Conservation (phyloP, 2,329 filamentous ascomycete species). For the Dactylellina cionopaga region DNA sequence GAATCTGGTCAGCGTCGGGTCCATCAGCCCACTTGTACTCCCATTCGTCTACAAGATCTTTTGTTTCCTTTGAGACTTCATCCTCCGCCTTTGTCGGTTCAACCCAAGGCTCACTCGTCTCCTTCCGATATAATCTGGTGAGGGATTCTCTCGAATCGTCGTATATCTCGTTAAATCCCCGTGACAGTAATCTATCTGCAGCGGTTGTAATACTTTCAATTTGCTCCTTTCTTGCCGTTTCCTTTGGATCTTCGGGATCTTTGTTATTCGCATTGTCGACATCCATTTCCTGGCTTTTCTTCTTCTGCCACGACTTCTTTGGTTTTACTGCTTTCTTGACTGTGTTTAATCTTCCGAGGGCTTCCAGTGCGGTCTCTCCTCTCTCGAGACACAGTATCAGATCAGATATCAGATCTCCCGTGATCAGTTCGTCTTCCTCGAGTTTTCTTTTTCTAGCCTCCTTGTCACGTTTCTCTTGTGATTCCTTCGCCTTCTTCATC, state of each 20-base stretch:
- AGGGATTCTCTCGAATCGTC: slow-evolving; percentile 86
- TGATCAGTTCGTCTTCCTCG: slow-evolving; percentile 78
- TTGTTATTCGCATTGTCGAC: slow-evolving; percentile 67
- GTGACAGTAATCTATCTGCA: slow-evolving; percentile 83
- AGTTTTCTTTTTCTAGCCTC: slow-evolving; percentile 77
- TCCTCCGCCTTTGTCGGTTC: slow-evolving; percentile 62
- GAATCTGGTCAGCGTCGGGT: slow-evolving; percentile 77
- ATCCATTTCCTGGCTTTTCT: slow-evolving; percentile 73
- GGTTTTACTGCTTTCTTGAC: slow-evolving; percentile 67
- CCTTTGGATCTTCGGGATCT: slow-evolving; percentile 72
- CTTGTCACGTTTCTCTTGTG: slow-evolving; percentile 83
- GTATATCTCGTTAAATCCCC: slow-evolving; percentile 90
- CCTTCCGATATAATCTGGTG: slow-evolving; percentile 81
- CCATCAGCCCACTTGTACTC: slow-evolving; percentile 94
- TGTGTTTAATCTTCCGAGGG: slow-evolving; percentile 81
- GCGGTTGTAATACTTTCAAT: slow-evolving; percentile 88
- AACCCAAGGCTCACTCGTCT: slow-evolving; percentile 87
- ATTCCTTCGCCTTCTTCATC: slow-evolving; percentile 85
- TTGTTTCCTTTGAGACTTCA: slow-evolving; percentile 55
- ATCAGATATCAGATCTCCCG: slow-evolving; percentile 76
- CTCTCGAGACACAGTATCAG: slow-evolving; percentile 79
- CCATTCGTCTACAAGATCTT: slow-evolving; percentile 70
- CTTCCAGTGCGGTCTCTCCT: slow-evolving; percentile 87
- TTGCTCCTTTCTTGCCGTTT: slow-evolving; percentile 74
- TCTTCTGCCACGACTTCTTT: slow-evolving; percentile 72